A percentile compares a stretch with the other conserved stretches of the same genome.
Conservation (phyloP, 2,329 filamentous ascomycete species). For the Phialocephala sp. region DNA sequence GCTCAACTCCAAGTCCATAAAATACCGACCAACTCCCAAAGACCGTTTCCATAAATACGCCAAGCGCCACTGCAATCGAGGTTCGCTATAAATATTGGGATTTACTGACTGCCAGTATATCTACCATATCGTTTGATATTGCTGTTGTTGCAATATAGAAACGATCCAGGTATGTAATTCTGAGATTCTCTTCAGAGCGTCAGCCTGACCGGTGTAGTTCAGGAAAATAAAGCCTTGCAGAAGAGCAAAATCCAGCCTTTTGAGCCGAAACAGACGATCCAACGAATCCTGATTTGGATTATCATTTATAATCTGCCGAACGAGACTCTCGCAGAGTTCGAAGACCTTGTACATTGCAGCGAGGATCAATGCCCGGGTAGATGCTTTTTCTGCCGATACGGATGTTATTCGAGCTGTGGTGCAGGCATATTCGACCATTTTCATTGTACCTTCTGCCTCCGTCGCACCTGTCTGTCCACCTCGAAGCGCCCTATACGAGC, state of each 20-base stretch:
- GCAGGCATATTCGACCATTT: constrained; percentile 12
- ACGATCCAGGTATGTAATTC: constrained; percentile 17
- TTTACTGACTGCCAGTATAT: neutral
- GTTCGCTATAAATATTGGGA: too few species aligned
- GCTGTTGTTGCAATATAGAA: constrained; percentile 10
- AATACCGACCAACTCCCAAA: too few species aligned
- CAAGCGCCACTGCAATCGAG: too few species aligned
- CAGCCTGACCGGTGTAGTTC: constrained; percentile 8
- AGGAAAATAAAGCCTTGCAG: constrained; percentile 12
- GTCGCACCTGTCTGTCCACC: neutral
- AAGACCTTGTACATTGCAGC: constrained; percentile 17
- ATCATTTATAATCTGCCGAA: constrained; percentile 12
- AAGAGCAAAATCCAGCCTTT: constrained; percentile 15
- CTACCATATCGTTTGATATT: constrained; percentile 16
- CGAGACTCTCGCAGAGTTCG: constrained; percentile 13
- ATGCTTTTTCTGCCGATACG: constrained; percentile 14
- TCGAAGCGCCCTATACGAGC: constrained; percentile 11
- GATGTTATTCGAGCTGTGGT: constrained; percentile 6
- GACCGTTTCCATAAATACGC: too few species aligned
- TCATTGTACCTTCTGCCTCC: constrained; percentile 2
- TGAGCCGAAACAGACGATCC: constrained; percentile 9
- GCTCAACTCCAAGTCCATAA: too few species aligned
- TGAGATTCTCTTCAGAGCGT: constrained; percentile 12
- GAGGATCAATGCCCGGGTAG: constrained; percentile 9
- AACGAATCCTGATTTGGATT: constrained; percentile 8